Percentiles rank a stretch among this genome's conserved stretches.
Evolutionary conservation across 2,329 filamentous ascomycete genomes (phyloP).

Genomic region (Aspergillus japonicus): DNA sequence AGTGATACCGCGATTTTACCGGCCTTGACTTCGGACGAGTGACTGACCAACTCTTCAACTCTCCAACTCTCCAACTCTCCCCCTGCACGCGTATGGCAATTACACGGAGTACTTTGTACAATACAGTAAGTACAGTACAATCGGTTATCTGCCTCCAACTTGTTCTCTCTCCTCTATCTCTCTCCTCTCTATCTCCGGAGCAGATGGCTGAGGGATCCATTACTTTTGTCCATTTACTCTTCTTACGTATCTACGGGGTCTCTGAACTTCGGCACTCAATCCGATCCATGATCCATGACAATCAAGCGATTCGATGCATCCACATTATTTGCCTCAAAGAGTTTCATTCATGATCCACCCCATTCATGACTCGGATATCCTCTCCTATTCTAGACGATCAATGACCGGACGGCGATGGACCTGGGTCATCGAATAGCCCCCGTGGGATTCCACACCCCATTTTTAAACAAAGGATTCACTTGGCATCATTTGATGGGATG

Average conservation of each 20-base stretch:
- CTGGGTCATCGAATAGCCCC: background rate
- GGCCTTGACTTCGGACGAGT: background rate
- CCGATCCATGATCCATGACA: background rate
- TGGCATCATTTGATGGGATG: slow-evolving; percentile 22
- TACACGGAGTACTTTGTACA: background rate
- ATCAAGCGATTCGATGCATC: background rate
- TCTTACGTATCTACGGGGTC: background rate
- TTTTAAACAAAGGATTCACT: slow-evolving; percentile 5
- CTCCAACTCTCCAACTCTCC: background rate
- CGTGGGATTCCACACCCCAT: background rate
- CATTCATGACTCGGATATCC: background rate
- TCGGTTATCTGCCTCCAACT: background rate
- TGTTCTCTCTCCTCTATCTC: no score
- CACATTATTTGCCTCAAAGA: background rate
- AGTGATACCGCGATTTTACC: slow-evolving; percentile 1
- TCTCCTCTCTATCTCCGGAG: background rate
- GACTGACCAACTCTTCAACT: no score
- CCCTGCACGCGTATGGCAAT: background rate
- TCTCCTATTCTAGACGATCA: background rate
- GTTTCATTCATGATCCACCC: background rate
- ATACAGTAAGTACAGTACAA: no score
- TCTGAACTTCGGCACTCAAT: background rate
- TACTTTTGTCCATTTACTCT: background rate
- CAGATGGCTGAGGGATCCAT: background rate
- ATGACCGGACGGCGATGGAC: no score